Base-by-base conservation (phyloP, 768 basidiomycete genomes). In the Postia placenta region DNA sequence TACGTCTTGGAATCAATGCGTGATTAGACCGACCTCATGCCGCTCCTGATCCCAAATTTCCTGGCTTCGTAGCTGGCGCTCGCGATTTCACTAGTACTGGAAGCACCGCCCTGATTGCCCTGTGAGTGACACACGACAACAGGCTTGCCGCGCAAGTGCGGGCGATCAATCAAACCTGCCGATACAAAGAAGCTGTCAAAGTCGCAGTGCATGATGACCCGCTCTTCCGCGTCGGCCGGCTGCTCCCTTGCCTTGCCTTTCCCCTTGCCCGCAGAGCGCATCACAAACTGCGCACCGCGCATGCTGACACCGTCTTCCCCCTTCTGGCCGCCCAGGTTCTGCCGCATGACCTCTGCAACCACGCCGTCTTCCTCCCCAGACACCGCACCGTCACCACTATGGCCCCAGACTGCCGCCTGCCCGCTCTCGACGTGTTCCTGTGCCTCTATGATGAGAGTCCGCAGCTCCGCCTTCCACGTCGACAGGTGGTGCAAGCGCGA, bases 141-240 rank as follows among this genome's bases (percentile, higher is more conserved):
- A 0, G 96, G 91, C 62, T 87, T 91, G 1, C 93, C 92, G 46
- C 79, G 80, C 39, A 96, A 67, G 51, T 95, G 78, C 0, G 92
- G 90, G 1, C 92, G 74, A 49, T 74, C 80, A 2, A 89, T 73
- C 44, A 94, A 67, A 0, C 92, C 91, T n/a, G 85, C 95, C 1
- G 89, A 84, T 11, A 97, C 94, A 61, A 99, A 99, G 73, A 97
- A 98, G 54, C 85, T 92, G 60, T 99, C 96, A 55, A 98, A 97
- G 64, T 93, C 91, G 56, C 87, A 90, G 58, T 93, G 91, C 87
- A 93, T 89, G 58, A 92, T 86, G 9, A 88, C 79, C 14, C 76
- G 74, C 37, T 81, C 76, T 27, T 73, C 56, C 17, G 72, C 67
- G 2, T 72, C 74, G 27, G 72, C 72, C 36, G 74, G 75, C 41